These are phyloP conservation scores for Boletus albobrunnescens DNA, from an alignment of 1,284 basidiomycete genomes.

Conservation along the genomic window DNA sequence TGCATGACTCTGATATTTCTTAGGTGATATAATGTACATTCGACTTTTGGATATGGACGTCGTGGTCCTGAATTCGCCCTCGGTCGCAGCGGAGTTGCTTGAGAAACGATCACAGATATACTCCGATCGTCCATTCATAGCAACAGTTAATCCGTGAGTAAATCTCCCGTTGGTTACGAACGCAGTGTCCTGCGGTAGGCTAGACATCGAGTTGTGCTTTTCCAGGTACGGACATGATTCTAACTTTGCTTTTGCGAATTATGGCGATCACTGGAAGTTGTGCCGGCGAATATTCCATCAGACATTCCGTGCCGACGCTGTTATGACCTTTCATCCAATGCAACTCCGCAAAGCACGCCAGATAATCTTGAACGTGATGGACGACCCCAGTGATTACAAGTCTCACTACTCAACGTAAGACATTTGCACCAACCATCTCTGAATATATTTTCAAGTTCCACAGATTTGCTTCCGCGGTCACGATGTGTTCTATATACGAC, in stretches of 20 bases:
- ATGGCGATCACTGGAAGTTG: conserved; percentile 8
- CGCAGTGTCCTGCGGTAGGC: too few species aligned
- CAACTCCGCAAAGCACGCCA: conserved; percentile 7
- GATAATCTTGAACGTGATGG: not conserved
- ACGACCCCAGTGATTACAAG: not conserved
- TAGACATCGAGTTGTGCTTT: too few species aligned
- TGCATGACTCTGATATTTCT: not conserved
- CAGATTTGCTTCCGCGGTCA: not conserved
- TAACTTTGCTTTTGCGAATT: not conserved
- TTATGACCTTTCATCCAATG: conserved; percentile 3
- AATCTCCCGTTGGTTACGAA: too few species aligned
- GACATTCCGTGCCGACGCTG: conserved; percentile 4
- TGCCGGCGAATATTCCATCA: conserved; percentile 3
- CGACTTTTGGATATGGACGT: conserved; percentile 11
- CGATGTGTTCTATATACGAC: not conserved
- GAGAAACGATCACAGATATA: conserved; percentile 18
- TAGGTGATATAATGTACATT: conserved; percentile 15
- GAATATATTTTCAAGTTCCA: too few species aligned
- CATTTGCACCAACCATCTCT: too few species aligned
- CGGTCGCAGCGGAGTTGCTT: conserved; percentile 4
- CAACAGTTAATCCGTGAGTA: conserved; percentile 8
- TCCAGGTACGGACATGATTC: conserved; percentile 2
- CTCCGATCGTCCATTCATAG: conserved; percentile 14
- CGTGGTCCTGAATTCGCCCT: conserved; percentile 9
- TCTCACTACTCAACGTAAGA: not conserved